phyloP scores from a whole-genome alignment of 1,139 yeast genomes.

The Pneumocystis wakefieldiae region DNA sequence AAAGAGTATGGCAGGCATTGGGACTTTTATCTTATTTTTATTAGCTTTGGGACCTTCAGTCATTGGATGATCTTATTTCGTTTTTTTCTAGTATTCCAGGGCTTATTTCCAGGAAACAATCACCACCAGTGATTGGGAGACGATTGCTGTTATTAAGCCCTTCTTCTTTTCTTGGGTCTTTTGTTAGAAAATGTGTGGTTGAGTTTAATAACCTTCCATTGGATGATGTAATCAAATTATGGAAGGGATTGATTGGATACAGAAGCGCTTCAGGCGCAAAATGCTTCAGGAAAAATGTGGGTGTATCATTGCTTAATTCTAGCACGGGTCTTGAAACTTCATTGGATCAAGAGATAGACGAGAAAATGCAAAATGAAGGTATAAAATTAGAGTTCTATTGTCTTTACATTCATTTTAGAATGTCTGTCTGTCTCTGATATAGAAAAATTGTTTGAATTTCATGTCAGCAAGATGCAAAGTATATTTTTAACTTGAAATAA shows the following conservation, averaged over 20 bases:
- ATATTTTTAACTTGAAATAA: not conserved
- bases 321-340: not conserved
- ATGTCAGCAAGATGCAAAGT: slow-evolving; percentile 1
- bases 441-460: not conserved
- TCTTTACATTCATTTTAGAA: not conserved
- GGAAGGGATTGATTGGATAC: slow-evolving; percentile 9
- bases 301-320: not conserved
- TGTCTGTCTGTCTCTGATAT: not conserved
- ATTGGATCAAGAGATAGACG: not conserved
- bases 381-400: not conserved
- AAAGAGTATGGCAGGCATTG: not conserved
- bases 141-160: slow-evolving; percentile 1
- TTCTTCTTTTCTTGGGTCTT: slow-evolving; percentile 12
- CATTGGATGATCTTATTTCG: not conserved
- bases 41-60: slow-evolving; percentile 3
- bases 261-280: slow-evolving; percentile 1
- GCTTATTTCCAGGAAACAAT: not conserved
- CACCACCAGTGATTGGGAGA: not conserved
- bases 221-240: slow-evolving; percentile 7
- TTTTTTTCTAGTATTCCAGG: not conserved
- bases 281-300: not conserved
- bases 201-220: slow-evolving; percentile 11
- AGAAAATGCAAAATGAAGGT: not conserved
- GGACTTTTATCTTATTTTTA: not conserved
- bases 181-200: slow-evolving; percentile 11